Conservation (phyloP, 306 rosid species). For the Rosa persica region DNA sequence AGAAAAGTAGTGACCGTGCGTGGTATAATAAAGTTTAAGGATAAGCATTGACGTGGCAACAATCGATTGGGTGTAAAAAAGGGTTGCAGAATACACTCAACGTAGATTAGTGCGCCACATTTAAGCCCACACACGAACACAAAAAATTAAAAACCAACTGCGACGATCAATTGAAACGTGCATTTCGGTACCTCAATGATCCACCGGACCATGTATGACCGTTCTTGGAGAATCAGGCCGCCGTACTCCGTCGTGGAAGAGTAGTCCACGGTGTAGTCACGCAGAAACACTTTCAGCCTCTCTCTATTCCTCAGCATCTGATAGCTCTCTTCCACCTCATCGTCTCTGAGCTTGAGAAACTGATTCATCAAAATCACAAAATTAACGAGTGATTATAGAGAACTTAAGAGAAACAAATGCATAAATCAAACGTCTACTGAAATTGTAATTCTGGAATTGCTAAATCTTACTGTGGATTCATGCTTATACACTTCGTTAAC, state of each 20-base stretch:
- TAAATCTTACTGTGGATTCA: constrained; percentile 42
- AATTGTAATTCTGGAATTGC: constrained; percentile 1
- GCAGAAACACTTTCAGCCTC: constrained; percentile 41
- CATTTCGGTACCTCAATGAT: constrained; percentile 53
- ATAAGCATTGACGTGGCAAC: constrained; percentile 30
- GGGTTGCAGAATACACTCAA: background rate
- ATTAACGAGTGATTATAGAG: background rate
- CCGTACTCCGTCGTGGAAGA: constrained; percentile 50
- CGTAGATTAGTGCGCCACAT: constrained; percentile 14
- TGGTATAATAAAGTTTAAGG: background rate
- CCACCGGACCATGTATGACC: constrained; percentile 75
- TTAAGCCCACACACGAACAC: background rate
- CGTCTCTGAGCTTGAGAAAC: constrained; percentile 55
- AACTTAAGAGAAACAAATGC: background rate
- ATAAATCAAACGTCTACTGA: background rate
- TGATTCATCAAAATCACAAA: constrained; percentile 16
- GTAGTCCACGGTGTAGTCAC: constrained; percentile 53
- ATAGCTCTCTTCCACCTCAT: constrained; percentile 75
- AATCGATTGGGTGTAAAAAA: constrained; percentile 7
- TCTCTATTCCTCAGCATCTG: constrained; percentile 66
- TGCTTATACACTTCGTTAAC: constrained; percentile 39
- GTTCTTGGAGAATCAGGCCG: constrained; percentile 58
- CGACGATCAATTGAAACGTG: background rate
- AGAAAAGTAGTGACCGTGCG: constrained; percentile 11
- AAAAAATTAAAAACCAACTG: background rate